A percentile compares a stretch with the other conserved stretches of the same genome.
Conservation (phyloP, 805 yeast genomes). For the Yarrowia sp. region DNA sequence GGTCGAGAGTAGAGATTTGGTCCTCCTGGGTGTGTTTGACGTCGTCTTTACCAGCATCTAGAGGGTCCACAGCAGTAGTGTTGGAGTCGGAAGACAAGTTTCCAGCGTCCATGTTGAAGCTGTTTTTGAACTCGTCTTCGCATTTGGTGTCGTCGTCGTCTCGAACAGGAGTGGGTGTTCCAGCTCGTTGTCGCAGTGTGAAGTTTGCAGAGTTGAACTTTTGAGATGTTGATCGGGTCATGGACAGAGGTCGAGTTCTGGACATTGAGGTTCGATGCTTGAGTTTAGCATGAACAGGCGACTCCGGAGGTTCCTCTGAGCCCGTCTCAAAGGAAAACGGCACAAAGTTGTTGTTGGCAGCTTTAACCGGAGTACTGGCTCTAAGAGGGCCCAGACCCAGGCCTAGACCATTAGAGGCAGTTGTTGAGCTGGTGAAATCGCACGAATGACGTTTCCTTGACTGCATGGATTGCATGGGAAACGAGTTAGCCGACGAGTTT, state of each 20-base stretch:
- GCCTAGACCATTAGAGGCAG: neutral
- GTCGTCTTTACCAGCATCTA: neutral
- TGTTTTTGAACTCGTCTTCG: neutral
- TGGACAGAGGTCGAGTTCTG: constrained; percentile 1
- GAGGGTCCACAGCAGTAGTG: constrained; percentile 9
- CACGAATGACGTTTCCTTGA: constrained; percentile 10
- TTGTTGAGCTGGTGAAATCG: constrained; percentile 1
- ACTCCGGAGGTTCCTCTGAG: neutral
- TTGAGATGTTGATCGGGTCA: constrained; percentile 14
- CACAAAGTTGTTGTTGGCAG: neutral
- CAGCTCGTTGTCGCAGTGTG: constrained; percentile 4
- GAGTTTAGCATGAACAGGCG: neutral
- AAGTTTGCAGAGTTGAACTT: constrained; percentile 15
- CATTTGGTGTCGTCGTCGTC: neutral
- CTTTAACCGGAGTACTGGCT: constrained; percentile 1
- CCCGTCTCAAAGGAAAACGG: constrained; percentile 17
- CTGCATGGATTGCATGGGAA: constrained; percentile 12
- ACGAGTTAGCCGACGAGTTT: neutral
- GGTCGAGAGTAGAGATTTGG: neutral
- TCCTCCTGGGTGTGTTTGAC: neutral
- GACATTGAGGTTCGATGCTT: constrained; percentile 1
- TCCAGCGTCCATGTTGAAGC: neutral
- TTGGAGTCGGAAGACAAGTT: constrained; percentile 1
- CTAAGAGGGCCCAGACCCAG: neutral
- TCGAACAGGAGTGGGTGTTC: constrained; percentile 1